phyloP scores from a whole-genome alignment of 2,329 filamentous ascomycete species.

The Fusarium brachygibbosum region DNA sequence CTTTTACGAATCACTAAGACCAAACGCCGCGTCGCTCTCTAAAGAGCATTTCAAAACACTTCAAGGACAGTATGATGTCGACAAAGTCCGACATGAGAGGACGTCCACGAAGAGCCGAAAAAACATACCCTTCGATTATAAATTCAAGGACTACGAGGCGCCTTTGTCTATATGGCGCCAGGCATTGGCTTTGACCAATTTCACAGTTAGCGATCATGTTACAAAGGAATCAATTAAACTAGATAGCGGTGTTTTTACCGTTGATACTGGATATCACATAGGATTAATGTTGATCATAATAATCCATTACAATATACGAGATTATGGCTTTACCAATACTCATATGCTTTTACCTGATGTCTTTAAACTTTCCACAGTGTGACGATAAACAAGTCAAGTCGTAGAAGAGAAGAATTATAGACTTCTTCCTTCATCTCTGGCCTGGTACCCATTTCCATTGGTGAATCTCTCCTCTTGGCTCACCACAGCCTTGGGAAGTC shows the following conservation, averaged over 20 bases:
- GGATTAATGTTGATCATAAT: conserved; percentile 11
- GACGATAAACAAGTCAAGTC: not conserved
- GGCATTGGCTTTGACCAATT: not conserved
- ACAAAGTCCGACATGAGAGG: conserved; percentile 1
- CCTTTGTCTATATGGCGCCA: not conserved
- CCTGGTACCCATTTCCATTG: conserved; percentile 36
- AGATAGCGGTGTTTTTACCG: not conserved
- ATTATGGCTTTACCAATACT: not conserved
- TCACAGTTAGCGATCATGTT: not conserved
- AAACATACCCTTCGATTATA: not conserved
- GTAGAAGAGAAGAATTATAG: conserved; percentile 6
- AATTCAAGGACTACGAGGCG: conserved; percentile 4
- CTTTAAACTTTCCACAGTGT: too few species aligned
- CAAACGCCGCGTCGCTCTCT: conserved; percentile 30
- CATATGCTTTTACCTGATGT: not conserved
- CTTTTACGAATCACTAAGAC: not conserved
- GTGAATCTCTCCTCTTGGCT: conserved; percentile 71
- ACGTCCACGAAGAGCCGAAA: conserved; percentile 5
- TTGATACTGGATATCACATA: not conserved
- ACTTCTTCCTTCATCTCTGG: conserved; percentile 37
- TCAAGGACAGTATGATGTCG: conserved; percentile 11
- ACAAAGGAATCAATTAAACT: not conserved
- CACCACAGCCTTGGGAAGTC: conserved; percentile 75
- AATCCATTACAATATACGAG: conserved; percentile 12
- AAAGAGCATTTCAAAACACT: conserved; percentile 6